phyloP scores from a whole-genome alignment of 495 filamentous ascomycete genomes.

The Podospora pseudopauciseta region DNA sequence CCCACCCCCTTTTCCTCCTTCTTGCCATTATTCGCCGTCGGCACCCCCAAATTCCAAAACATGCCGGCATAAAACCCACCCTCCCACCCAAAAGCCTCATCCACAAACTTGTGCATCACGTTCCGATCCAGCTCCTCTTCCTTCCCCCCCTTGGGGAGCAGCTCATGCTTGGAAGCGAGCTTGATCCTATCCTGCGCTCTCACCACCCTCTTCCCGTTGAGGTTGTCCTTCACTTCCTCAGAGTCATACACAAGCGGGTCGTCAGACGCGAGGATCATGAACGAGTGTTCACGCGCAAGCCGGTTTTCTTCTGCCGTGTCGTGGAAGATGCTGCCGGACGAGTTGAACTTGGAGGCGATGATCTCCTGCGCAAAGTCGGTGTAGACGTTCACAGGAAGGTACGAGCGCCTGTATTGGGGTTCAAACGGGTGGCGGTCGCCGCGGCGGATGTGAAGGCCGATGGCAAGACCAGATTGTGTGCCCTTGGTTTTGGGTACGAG shows the following conservation, averaged over 20 bases:
- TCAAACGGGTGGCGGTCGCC: conserved; percentile 67
- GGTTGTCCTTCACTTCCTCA: conserved; percentile 35
- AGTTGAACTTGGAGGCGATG: conserved; percentile 37
- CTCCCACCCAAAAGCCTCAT: conserved; percentile 69
- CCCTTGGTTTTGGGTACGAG: conserved; percentile 37
- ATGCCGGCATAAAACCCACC: conserved; percentile 68
- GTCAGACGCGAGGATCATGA: conserved; percentile 63
- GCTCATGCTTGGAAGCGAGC: conserved; percentile 55
- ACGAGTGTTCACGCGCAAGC: conserved; percentile 37
- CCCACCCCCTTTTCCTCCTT: conserved; percentile 32
- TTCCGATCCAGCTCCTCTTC: conserved; percentile 32
- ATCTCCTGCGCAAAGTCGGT: conserved; percentile 44
- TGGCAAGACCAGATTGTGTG: conserved; percentile 41
- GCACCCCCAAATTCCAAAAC: conserved; percentile 62
- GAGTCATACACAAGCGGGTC: conserved; percentile 63
- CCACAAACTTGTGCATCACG: conserved; percentile 55
- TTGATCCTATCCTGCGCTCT: conserved; percentile 64
- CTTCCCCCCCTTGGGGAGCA: conserved; percentile 27
- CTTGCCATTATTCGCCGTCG: conserved; percentile 14
- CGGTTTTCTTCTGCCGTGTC: conserved; percentile 27
- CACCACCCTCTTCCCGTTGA: conserved; percentile 28
- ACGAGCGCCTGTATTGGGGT: conserved; percentile 61
- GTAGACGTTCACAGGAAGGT: conserved; percentile 64
- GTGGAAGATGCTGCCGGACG: conserved; percentile 26
- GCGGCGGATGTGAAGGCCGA: conserved; percentile 68